Evolutionary conservation across 257 asterid genomes (phyloP), one percentile per base, ranked within the genome.

Genomic region (Penstemon barbatus): DNA sequence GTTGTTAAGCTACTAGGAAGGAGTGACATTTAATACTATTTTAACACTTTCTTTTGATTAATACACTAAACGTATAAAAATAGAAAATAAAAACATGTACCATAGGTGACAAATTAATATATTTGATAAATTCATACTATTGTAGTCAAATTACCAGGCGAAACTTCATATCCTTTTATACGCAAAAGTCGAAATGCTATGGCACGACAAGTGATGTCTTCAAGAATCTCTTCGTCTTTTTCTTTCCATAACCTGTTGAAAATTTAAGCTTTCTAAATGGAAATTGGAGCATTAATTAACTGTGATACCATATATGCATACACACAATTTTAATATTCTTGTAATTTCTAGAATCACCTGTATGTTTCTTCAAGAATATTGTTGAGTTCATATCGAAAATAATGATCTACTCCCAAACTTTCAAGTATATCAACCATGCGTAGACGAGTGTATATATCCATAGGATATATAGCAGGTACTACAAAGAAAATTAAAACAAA

Each of bases 111-210:
- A 25, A 25, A 25, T 25, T 25, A 25, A 25, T 0, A 25, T 25
- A 25, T 25, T 25, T 25, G 33, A 25, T 25, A 25, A 25, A 2
- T 25, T 25, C 2, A 25, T 25, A 25, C 33, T 25, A 25, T 19
- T 18, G 3, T 11, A n/a, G 13, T 25, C 33, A 42, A 7, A 10
- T 7, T 62, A 73, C 79, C 79, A 63, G 71, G 45, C 9, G 59
- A 58, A 5, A 77, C 70, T 4, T 51, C 56, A 40, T 77, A 64
- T 41, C 61, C 57, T 39, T 33, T 61, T 41, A 51, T 44, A 37
- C 79, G 50, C 10, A 73, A 25, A 69, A 58, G 70, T 46, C 82
- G 82, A 77, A 77, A 77, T 15, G 82, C 78, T 54, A 73, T 25
- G 8, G 73, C 76, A 69, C 71, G 66, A 69, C 65, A 48, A 10